These are phyloP conservation scores for Kockovaella imperatae DNA, from an alignment of 768 basidiomycete genomes.

Conservation along the genomic window DNA sequence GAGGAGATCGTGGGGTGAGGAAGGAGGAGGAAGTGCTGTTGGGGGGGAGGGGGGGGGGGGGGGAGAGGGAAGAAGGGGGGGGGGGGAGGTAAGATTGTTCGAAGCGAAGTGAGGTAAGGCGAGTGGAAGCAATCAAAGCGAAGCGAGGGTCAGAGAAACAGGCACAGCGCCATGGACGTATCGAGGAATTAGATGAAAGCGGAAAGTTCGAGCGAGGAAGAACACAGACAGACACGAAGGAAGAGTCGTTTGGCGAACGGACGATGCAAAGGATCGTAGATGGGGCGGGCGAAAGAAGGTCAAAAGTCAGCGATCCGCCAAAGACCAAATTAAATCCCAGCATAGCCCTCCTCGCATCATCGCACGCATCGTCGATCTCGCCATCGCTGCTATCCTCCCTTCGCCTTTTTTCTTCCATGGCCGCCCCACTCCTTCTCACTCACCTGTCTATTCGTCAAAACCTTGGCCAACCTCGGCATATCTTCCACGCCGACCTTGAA, in stretches of 20 bases:
- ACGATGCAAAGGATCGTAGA: too few relatives aligned
- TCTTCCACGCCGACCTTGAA: constrained; percentile 39
- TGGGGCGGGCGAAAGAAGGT: too few relatives aligned
- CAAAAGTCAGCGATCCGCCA: not conserved
- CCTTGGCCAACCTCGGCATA: constrained; percentile 35
- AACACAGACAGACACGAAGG: too few relatives aligned
- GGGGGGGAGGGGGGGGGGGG: not conserved
- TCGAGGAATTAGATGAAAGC: not conserved
- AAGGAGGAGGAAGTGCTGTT: constrained; percentile 40
- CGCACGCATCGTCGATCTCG: too few relatives aligned
- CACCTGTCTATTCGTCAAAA: constrained; percentile 39
- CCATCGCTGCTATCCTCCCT: too few relatives aligned
- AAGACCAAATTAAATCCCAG: not conserved
- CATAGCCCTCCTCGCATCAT: too few relatives aligned
- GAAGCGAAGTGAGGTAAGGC: not conserved
- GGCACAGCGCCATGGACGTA: not conserved
- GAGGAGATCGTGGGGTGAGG: constrained; percentile 36
- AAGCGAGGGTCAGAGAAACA: too few relatives aligned
- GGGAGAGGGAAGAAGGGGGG: not conserved
- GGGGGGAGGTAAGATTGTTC: not conserved
- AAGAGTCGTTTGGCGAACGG: too few relatives aligned
- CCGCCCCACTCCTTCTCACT: constrained; percentile 9
- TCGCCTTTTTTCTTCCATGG: too few relatives aligned
- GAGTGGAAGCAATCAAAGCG: too few relatives aligned
- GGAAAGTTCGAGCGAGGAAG: not conserved